Base-by-base conservation (phyloP, 352 stramenopile species). In the Globisporangium barbulae region DNA sequence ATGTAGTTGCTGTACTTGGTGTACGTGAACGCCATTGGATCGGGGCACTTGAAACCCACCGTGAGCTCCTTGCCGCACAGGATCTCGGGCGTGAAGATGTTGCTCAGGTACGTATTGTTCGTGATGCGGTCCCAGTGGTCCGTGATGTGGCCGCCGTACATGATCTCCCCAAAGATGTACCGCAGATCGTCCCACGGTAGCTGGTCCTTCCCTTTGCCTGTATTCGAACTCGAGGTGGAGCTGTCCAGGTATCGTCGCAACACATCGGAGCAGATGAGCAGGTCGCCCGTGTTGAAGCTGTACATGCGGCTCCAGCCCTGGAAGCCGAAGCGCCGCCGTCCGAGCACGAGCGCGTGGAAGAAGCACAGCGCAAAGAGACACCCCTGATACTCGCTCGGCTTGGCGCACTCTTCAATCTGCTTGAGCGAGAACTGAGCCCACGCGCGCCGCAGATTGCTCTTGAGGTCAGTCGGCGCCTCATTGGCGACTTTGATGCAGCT, bases 301-400 rank as follows among this genome's bases (percentile, higher is more conserved):
- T 98, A 98, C 58, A 81, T 73, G 19, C 94, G 79, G 52, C 84
- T 97, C 94, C 94, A 98, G 39, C 94, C 94, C 72, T 98, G 93
- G 10, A 69, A 81, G 9, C 94, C 94, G 66, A 98, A 98, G 31
- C 93, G 75, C 21, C 88, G 72, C 10, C 94, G 76, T 31, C 93
- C 94, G 39, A 98, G 78, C 1, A 98, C 85, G 22, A 98, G 76
- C 15, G 89, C 88, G 59, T 98, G 94, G 74, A 98, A 98, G 77
- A 97, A 98, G 71, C 94, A 98, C 2, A 98, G 77, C 4, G 89
- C 88, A 69, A 98, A 98, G 2, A 98, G 68, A 63, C 94, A 98
- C 12, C 85, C 89, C 69, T 98, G 96, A 63, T 94, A 98, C 53
- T 96, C 89, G 52, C 74, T 89, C 7, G 84, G 76, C 58, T 95